Conservation (phyloP, 2,329 filamentous ascomycete genomes). For the Fusarium metavorans region DNA sequence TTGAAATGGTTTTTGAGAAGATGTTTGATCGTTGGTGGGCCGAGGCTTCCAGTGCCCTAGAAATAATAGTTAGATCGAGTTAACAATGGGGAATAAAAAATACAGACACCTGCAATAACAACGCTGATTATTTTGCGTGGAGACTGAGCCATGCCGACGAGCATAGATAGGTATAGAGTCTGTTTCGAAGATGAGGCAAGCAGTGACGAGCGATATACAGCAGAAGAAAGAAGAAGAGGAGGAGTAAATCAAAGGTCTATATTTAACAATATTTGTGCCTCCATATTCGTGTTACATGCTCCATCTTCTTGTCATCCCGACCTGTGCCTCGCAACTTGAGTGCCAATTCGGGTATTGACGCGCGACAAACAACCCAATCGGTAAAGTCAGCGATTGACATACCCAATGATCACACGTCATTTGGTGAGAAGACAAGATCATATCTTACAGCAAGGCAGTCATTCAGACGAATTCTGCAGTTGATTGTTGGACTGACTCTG, state of each 20-base stretch:
- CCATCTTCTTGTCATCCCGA: not conserved
- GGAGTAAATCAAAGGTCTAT: not conserved
- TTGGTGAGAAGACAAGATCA: not conserved
- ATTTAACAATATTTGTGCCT: not conserved
- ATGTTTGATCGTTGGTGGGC: not conserved
- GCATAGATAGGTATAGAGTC: not conserved
- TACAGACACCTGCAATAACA: not conserved
- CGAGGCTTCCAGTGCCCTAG: conserved; percentile 14
- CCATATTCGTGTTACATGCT: not conserved
- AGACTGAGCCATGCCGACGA: not conserved
- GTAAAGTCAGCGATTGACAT: no score
- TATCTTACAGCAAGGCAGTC: not conserved
- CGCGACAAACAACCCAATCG: not conserved
- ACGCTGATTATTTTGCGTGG: not conserved
- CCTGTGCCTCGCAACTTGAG: not conserved
- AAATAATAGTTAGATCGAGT: not conserved
- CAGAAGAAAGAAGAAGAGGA: not conserved
- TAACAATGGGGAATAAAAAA: no score
- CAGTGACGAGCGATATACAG: not conserved
- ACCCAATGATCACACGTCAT: not conserved
- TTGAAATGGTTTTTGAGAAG: not conserved
- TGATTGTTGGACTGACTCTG: not conserved
- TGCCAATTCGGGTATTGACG: not conserved
- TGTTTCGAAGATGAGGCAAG: not conserved
- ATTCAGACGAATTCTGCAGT: not conserved